Base-by-base conservation (phyloP, 163 green algal species). In the Smithsoniella earleae region DNA sequence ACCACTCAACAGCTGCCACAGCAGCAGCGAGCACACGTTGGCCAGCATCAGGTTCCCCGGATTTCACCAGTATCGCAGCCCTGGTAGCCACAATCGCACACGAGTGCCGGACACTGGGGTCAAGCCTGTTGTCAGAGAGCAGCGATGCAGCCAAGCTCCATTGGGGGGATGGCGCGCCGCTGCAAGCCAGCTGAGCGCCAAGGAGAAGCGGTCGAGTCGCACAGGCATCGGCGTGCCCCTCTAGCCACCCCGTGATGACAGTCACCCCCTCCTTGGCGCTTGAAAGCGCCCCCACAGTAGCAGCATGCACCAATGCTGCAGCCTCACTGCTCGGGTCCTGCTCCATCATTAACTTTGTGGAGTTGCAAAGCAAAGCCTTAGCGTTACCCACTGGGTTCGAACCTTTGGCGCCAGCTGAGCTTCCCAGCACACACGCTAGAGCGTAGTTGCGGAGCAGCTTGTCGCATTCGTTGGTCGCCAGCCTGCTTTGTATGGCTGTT, bases 1-100 rank as follows among this genome's bases (percentile, higher is more conserved):
- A 69, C n/a, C 20, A 69, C 10, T 69, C n/a, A 10, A 69, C 34
- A 4, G 58, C 58, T n/a, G n/a, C n/a, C n/a, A n/a, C n/a, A n/a
- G n/a, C n/a, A n/a, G n/a, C n/a, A n/a, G n/a, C n/a, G n/a, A n/a
- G n/a, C n/a, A n/a, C n/a, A n/a, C n/a, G n/a, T n/a, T n/a, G n/a
- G n/a, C n/a, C n/a, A n/a, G n/a, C n/a, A n/a, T n/a, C n/a, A n/a
- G n/a, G n/a, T n/a, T n/a, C n/a, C n/a, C n/a, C n/a, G n/a, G n/a
- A n/a, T 38, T 34, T 30, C 5, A 45, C 58, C 10, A n/a, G 58
- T 6, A 69, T 5, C 5, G 10, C 31, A n/a, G 58, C 58, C 6
- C 58, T 30, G 0, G 58, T 69, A 25, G 58, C 58, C 31, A 69
- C 27, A 33, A 69, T 31, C 22, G 58, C 58, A 13, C 27, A 36